These are phyloP conservation scores for Citrus unshiu DNA, from an alignment of 345 rosid genomes.

Conservation along the genomic window DNA sequence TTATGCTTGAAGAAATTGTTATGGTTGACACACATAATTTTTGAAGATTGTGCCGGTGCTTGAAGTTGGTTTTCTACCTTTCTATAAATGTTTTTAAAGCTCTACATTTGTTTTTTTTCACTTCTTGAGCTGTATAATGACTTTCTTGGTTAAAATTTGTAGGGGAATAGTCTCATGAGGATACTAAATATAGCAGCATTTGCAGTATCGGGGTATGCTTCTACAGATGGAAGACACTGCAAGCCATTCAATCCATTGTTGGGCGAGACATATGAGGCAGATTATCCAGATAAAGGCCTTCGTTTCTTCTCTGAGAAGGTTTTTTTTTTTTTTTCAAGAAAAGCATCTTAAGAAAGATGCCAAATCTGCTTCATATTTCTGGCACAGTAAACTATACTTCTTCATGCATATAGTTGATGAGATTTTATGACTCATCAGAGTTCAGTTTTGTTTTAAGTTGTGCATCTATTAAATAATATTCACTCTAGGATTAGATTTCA, in stretches of 20 bases:
- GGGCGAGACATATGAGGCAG: constrained; percentile 35
- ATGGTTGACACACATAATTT: not conserved
- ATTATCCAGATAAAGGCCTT: constrained; percentile 33
- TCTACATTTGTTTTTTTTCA: not conserved
- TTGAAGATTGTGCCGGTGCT: not conserved
- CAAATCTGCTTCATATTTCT: not conserved
- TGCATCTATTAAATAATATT: not conserved
- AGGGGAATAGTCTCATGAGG: constrained; percentile 35
- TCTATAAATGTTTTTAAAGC: not conserved
- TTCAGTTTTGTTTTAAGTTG: not conserved
- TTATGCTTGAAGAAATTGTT: not conserved
- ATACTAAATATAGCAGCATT: constrained; percentile 29
- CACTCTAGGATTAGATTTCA: not conserved
- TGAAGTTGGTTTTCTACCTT: not conserved
- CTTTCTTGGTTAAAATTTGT: not conserved
- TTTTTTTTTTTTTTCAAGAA: not conserved
- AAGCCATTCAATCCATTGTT: constrained; percentile 34
- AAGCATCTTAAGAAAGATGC: not conserved
- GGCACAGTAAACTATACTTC: not conserved
- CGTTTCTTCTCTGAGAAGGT: constrained; percentile 31
- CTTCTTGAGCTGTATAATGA: not conserved
- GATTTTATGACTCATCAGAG: not conserved
- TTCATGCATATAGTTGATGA: not conserved
- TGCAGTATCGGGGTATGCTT: constrained; percentile 34
- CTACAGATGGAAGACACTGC: constrained; percentile 27